phyloP scores from a whole-genome alignment of 106 monocot genomes.

The Agapanthus africanus region DNA sequence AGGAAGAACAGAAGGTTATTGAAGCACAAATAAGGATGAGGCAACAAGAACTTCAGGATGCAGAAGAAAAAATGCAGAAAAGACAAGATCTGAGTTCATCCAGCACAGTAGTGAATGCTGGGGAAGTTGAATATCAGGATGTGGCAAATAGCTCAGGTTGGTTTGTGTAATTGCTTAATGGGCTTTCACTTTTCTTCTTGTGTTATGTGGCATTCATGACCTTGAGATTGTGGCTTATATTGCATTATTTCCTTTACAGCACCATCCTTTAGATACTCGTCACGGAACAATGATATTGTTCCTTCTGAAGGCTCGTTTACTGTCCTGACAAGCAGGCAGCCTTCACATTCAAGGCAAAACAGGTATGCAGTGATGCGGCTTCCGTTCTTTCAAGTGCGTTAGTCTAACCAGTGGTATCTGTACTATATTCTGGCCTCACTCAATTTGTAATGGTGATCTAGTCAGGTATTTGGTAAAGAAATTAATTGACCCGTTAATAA shows the following conservation, averaged over 20 bases:
- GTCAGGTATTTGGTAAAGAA: too few relatives aligned
- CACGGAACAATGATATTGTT: slow-evolving; percentile 28
- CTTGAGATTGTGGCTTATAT: slow-evolving; percentile 1
- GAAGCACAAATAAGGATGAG: slow-evolving; percentile 85
- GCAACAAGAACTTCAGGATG: slow-evolving; percentile 63
- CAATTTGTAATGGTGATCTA: neutral
- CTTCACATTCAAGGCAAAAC: slow-evolving; percentile 34
- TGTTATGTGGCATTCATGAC: neutral
- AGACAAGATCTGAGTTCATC: slow-evolving; percentile 34
- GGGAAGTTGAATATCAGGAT: slow-evolving; percentile 37
- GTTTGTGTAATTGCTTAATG: neutral
- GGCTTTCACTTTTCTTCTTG: neutral
- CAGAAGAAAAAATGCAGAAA: slow-evolving; percentile 61
- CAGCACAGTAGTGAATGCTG: slow-evolving; percentile 14
- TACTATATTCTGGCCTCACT: neutral
- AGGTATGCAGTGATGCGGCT: slow-evolving; percentile 25
- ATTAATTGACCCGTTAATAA: too few relatives aligned
- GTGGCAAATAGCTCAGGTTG: slow-evolving; percentile 16
- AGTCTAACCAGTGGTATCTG: neutral
- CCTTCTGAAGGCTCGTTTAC: slow-evolving; percentile 45
- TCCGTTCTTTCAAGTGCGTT: neutral
- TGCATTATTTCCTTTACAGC: slow-evolving; percentile 7
- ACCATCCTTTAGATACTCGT: slow-evolving; percentile 21
- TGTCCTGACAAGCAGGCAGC: slow-evolving; percentile 19
- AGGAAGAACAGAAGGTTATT: slow-evolving; percentile 88